Evolutionary conservation across 2,329 filamentous ascomycete species (phyloP).

Genomic region (Byssothecium circinans): DNA sequence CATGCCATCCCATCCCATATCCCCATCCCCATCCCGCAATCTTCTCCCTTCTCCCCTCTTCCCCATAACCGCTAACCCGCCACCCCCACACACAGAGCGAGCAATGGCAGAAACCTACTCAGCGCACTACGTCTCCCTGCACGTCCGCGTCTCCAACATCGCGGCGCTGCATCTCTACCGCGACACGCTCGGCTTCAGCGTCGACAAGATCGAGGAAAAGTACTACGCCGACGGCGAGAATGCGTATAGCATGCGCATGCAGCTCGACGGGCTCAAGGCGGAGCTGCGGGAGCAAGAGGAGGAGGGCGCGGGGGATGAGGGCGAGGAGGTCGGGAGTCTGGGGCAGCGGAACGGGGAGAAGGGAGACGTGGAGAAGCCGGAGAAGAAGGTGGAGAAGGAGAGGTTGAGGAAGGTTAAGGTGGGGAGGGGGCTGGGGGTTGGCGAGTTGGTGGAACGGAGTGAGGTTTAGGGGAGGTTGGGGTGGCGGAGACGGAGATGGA

Average conservation of each 20-base stretch:
- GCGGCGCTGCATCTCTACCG: slow-evolving; percentile 91
- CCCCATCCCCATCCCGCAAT: slow-evolving; percentile 1
- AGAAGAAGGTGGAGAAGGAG: slow-evolving; percentile 28
- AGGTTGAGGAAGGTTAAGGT: slow-evolving; percentile 72
- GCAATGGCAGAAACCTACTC: slow-evolving; percentile 96
- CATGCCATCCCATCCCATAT: too few species aligned
- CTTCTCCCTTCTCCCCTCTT: neutral
- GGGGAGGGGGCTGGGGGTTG: slow-evolving; percentile 76
- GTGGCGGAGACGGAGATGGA: neutral
- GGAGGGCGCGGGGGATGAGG: slow-evolving; percentile 28
- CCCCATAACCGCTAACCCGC: neutral
- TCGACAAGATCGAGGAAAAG: slow-evolving; percentile 81
- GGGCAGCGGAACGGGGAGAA: too few species aligned
- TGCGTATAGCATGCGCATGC: slow-evolving; percentile 90
- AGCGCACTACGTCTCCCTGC: slow-evolving; percentile 90
- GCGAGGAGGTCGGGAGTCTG: slow-evolving; percentile 38
- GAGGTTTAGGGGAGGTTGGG: slow-evolving; percentile 44
- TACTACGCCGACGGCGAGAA: slow-evolving; percentile 99
- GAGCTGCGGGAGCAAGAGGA: slow-evolving; percentile 52
- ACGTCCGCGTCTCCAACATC: slow-evolving; percentile 91
- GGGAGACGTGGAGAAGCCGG: too few species aligned
- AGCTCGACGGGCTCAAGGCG: slow-evolving; percentile 64
- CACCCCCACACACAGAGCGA: slow-evolving; percentile 60
- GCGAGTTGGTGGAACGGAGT: slow-evolving; percentile 71
- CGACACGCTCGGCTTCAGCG: slow-evolving; percentile 85